Conservation (phyloP, 2,329 filamentous ascomycete genomes). For the Aspergillus awamori region DNA sequence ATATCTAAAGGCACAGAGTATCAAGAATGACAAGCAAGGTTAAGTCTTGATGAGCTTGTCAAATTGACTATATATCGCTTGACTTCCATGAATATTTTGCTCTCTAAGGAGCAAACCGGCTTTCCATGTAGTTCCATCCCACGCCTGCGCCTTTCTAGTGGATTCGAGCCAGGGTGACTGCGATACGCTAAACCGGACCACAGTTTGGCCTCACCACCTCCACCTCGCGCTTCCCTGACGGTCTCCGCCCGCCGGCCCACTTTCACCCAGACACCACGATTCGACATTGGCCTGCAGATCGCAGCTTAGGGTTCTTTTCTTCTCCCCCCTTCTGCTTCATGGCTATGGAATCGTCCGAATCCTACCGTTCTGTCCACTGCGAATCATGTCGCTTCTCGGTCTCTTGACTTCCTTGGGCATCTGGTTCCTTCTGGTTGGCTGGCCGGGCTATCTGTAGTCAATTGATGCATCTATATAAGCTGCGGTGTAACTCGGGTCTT, state of each 20-base stretch:
- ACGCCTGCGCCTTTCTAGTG: not conserved
- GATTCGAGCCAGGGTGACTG: not conserved
- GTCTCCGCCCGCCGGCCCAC: slow-evolving; percentile 18
- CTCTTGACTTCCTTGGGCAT: slow-evolving; percentile 7
- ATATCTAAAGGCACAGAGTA: not conserved
- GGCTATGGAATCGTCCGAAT: slow-evolving; percentile 7
- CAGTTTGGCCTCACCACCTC: not conserved
- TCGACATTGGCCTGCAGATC: slow-evolving; percentile 14
- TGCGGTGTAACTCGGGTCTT: not conserved
- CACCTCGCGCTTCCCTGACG: not conserved
- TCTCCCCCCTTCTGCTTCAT: slow-evolving; percentile 14
- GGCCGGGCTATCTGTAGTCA: not conserved
- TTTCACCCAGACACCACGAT: slow-evolving; percentile 2
- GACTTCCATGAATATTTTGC: too few relatives aligned
- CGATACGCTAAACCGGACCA: too few relatives aligned
- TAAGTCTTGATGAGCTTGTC: not conserved
- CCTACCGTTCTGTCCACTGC: not conserved
- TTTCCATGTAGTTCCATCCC: not conserved
- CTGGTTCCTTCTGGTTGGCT: slow-evolving; percentile 10
- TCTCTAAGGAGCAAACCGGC: not conserved
- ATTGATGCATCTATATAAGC: slow-evolving; percentile 14
- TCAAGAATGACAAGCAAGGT: not conserved
- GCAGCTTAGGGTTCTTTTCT: slow-evolving; percentile 14
- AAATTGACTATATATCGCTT: not conserved
- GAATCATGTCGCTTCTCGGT: slow-evolving; percentile 17